Evolutionary conservation across 176 grass and related monocot genomes (phyloP).

Genomic region (Carex littledalei): DNA sequence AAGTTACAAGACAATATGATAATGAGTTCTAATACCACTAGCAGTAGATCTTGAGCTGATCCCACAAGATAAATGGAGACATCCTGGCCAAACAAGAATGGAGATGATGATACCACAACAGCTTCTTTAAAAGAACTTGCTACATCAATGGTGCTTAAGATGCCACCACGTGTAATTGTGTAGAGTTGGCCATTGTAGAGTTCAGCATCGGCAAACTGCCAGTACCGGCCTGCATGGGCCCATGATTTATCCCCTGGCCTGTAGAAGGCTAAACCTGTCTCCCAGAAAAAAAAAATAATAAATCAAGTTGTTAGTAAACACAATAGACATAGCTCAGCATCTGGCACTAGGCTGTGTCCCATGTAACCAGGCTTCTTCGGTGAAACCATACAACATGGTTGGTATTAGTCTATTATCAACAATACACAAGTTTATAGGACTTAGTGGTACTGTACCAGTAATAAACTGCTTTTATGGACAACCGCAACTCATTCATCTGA

Average conservation of each 20-base stretch:
- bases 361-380: not conserved
- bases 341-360: not conserved
- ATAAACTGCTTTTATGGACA: not conserved
- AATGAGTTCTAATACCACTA: constrained; percentile 17
- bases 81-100: constrained; percentile 6
- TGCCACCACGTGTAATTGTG: constrained; percentile 28
- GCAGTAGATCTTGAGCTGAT: constrained; percentile 3
- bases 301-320: not conserved
- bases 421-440: not conserved
- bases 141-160: constrained; percentile 30
- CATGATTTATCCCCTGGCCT: constrained; percentile 18
- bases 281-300: not conserved
- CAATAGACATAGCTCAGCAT: not conserved
- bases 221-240: constrained; percentile 26
- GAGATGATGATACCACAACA: not conserved
- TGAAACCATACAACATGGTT: not conserved
- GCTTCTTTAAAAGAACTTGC: not conserved
- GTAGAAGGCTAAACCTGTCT: constrained; percentile 25
- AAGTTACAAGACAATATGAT: not conserved
- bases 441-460: not conserved
- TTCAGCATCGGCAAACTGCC: constrained; percentile 25
- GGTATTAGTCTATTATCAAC: not conserved
- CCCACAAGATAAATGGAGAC: constrained; percentile 17
- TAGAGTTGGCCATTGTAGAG: constrained; percentile 27
- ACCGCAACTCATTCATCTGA: not conserved